These are phyloP conservation scores for Pichia sp. DNA, from an alignment of 1,139 yeast genomes.

Conservation along the genomic window DNA sequence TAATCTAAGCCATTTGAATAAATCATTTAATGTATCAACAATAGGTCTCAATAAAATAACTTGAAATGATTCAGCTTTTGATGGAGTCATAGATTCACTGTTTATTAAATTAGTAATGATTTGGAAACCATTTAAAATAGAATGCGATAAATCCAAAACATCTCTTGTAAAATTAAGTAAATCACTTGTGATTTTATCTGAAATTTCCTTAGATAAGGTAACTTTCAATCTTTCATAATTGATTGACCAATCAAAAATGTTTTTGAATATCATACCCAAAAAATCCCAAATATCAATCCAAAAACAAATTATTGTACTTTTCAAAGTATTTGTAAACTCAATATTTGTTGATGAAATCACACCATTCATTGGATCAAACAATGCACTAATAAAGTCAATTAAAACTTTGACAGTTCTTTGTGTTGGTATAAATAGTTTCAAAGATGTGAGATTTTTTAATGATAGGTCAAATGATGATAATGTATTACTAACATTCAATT, in stretches of 20 bases:
- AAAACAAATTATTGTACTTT: slow-evolving; percentile 31
- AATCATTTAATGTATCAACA: slow-evolving; percentile 49
- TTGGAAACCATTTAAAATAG: slow-evolving; percentile 58
- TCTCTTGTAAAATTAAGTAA: slow-evolving; percentile 62
- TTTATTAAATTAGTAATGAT: slow-evolving; percentile 40
- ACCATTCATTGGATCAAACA: slow-evolving; percentile 64
- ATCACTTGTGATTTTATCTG: slow-evolving; percentile 21
- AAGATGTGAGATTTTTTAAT: slow-evolving; percentile 11
- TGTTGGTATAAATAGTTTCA: slow-evolving; percentile 41
- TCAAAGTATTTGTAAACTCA: slow-evolving; percentile 19
- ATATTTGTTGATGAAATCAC: slow-evolving; percentile 30
- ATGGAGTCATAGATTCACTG: too few species aligned
- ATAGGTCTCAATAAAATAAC: slow-evolving; percentile 33
- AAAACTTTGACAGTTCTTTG: slow-evolving; percentile 58
- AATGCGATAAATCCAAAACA: slow-evolving; percentile 70
- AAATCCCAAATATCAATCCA: slow-evolving; percentile 75
- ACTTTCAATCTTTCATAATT: slow-evolving; percentile 25
- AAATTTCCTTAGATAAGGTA: slow-evolving; percentile 12
- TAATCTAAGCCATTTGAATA: slow-evolving; percentile 73
- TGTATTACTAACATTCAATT: slow-evolving; percentile 33
- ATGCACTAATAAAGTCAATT: slow-evolving; percentile 62
- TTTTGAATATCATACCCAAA: slow-evolving; percentile 58
- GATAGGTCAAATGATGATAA: slow-evolving; percentile 16
- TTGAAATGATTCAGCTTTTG: slow-evolving; percentile 11
- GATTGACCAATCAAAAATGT: slow-evolving; percentile 59